Conservation (phyloP, 2,329 filamentous ascomycete species). For the Rhytidhysteron rufulum region DNA sequence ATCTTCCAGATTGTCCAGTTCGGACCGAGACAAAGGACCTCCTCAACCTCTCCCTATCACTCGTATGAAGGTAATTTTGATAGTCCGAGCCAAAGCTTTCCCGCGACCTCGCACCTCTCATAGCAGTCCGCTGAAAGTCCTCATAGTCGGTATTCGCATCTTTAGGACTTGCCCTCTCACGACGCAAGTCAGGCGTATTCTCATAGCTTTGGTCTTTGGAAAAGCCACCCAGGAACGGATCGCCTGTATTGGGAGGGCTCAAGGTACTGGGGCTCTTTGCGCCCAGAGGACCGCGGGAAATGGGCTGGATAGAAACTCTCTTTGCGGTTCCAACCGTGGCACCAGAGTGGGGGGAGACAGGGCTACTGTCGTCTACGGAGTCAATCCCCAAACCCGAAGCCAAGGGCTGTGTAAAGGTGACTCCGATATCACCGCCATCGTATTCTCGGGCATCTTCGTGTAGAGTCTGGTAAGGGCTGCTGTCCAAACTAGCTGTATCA, state of each 20-base stretch:
- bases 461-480: slow-evolving; percentile 21
- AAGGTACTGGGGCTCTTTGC: slow-evolving; percentile 14
- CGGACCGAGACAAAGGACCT: too few species aligned
- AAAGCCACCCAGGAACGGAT: slow-evolving; percentile 25
- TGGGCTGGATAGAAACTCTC: slow-evolving; percentile 19
- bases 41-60: slow-evolving; percentile 18
- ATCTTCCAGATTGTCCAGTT: slow-evolving; percentile 27
- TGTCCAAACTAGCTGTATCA: slow-evolving; percentile 30
- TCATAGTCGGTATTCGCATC: slow-evolving; percentile 22
- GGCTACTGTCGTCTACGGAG: slow-evolving; percentile 7
- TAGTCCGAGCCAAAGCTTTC: slow-evolving; percentile 15
- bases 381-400: slow-evolving; percentile 35
- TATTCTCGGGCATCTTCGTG: slow-evolving; percentile 27
- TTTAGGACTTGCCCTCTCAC: slow-evolving; percentile 26
- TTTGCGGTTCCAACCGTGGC: not conserved
- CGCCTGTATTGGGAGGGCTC: slow-evolving; percentile 24
- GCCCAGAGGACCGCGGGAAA: slow-evolving; percentile 17
- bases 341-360: slow-evolving; percentile 9
- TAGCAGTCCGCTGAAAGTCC: slow-evolving; percentile 21
- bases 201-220: slow-evolving; percentile 18
- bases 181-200: slow-evolving; percentile 30
- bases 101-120: slow-evolving; percentile 17
- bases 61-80: slow-evolving; percentile 23
- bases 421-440: slow-evolving; percentile 22
- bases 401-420: slow-evolving; percentile 14